phyloP scores from a whole-genome alignment of 2,329 filamentous ascomycete species.

The Fusarium longipes region DNA sequence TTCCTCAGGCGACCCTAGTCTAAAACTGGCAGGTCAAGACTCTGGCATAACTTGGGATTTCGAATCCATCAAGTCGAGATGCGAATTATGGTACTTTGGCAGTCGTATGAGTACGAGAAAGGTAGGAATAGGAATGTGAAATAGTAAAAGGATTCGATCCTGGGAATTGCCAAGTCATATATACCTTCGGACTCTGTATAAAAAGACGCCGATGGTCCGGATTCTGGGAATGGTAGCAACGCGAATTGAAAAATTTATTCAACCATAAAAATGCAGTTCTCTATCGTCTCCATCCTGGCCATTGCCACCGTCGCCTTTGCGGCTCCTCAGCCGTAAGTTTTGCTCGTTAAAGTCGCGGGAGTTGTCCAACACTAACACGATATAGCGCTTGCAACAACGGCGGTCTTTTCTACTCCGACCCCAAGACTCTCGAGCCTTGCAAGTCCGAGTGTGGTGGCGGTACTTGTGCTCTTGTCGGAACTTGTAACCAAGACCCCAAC shows the following conservation, averaged over 20 bases:
- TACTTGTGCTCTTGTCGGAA: conserved; percentile 1
- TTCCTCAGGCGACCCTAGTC: conserved; percentile 6
- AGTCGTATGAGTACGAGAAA: not conserved
- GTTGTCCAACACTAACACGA: not conserved
- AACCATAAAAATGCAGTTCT: conserved; percentile 11
- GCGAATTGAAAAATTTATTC: not conserved
- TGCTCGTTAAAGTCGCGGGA: fast-evolving
- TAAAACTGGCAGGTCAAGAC: conserved; percentile 7
- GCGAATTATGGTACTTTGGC: not conserved
- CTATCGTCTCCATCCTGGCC: conserved; percentile 8
- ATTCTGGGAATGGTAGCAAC: fast-evolving
- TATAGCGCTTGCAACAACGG: conserved; percentile 9
- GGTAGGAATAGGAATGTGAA: conserved; percentile 18
- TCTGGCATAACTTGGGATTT: not conserved
- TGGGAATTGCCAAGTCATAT: not conserved
- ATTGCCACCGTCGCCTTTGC: conserved; percentile 6
- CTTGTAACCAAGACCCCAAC: not conserved
- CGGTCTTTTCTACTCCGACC: conserved; percentile 12
- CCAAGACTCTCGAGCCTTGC: conserved; percentile 26
- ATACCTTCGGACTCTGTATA: not conserved
- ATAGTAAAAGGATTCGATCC: conserved; percentile 15
- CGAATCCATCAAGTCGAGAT: not conserved
- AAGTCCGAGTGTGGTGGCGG: conserved; percentile 10
- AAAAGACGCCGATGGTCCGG: not conserved
- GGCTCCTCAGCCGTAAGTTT: conserved; percentile 17